Conservation (phyloP, 2,329 filamentous ascomycete species). For the Xylaria arbuscula region DNA sequence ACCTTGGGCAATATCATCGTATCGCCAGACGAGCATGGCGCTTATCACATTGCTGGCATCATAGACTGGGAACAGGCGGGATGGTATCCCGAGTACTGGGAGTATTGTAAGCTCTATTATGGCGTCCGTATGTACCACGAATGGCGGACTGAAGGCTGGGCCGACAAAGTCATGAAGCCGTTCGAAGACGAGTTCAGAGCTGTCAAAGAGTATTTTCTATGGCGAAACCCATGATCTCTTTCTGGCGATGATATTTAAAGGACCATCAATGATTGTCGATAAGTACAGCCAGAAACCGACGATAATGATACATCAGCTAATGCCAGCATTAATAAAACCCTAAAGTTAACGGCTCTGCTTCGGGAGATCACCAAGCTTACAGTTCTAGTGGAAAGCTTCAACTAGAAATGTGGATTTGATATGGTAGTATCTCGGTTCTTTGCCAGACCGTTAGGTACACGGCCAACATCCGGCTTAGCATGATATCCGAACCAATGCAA, state of each 20-base stretch:
- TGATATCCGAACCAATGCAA: no score
- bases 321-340: no score
- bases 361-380: no score
- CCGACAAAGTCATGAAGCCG: conserved; percentile 23
- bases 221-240: conserved; percentile 24
- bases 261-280: conserved; percentile 11
- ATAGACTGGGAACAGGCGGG: conserved; percentile 21
- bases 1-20: conserved; percentile 23
- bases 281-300: conserved; percentile 14
- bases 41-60: conserved; percentile 23
- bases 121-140: conserved; percentile 14
- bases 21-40: conserved; percentile 20
- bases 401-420: no score
- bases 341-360: no score
- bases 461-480: no score
- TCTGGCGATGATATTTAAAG: conserved; percentile 15
- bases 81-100: conserved; percentile 24
- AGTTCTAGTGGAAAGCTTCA: no score
- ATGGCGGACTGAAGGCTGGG: conserved; percentile 21
- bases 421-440: no score
- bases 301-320: conserved; percentile 14
- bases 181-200: conserved; percentile 21
- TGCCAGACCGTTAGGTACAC: no score
- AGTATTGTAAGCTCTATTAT: conserved; percentile 28
- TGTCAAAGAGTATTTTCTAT: conserved; percentile 20